These are phyloP conservation scores for Pezicula carpinea DNA, from an alignment of 2,329 filamentous ascomycete genomes.

Conservation along the genomic window DNA sequence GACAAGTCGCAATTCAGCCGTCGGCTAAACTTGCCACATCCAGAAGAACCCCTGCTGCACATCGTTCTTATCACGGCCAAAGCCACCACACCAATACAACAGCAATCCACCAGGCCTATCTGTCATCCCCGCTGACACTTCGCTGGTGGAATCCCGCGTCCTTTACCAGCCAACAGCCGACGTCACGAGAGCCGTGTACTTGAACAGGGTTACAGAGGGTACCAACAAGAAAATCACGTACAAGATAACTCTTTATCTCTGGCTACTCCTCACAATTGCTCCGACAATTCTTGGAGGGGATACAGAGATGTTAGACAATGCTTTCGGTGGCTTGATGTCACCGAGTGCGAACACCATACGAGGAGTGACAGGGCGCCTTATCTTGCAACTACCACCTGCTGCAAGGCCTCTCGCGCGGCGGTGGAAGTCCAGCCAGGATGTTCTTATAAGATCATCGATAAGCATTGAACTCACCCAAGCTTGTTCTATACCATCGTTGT, in stretches of 20 bases:
- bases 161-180: not conserved
- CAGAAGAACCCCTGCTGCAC: not conserved
- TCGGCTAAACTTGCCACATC: too few relatives aligned
- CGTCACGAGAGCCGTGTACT: not conserved
- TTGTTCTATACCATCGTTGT: not conserved
- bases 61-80: not conserved
- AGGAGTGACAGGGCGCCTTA: too few relatives aligned
- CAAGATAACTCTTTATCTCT: too few relatives aligned
- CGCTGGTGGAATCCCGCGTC: slow-evolving; percentile 1
- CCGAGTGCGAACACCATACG: too few relatives aligned
- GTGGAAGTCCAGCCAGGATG: not conserved
- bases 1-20: too few relatives aligned
- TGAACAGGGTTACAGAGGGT: not conserved
- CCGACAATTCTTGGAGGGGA: too few relatives aligned
- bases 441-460: not conserved
- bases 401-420: not conserved
- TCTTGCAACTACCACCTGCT: not conserved
- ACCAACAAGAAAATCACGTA: not conserved
- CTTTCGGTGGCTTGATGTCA: not conserved
- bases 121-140: not conserved
- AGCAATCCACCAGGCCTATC: not conserved
- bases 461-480: not conserved
- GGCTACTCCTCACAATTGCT: too few relatives aligned
- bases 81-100: not conserved
- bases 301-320: too few relatives aligned